Conservation (phyloP, 768 basidiomycete species). For the Neoboletus magnificus region DNA sequence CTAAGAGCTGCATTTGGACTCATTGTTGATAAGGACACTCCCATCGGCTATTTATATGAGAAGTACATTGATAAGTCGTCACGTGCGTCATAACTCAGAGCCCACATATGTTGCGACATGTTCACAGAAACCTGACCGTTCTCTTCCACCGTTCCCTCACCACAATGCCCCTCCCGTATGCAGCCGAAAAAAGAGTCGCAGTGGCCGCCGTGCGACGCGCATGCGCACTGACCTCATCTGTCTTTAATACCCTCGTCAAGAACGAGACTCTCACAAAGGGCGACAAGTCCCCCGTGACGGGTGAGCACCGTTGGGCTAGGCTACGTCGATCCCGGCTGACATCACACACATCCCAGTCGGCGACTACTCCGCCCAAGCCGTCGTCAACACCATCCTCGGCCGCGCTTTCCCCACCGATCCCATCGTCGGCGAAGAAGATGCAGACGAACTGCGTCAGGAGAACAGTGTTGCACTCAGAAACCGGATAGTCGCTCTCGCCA, state of each 20-base stretch:
- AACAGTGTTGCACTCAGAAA: slow-evolving; percentile 44
- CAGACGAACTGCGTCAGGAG: slow-evolving; percentile 64
- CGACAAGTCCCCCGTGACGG: slow-evolving; percentile 91
- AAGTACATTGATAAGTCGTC: background rate
- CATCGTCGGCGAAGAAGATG: slow-evolving; percentile 95
- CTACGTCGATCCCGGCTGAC: background rate
- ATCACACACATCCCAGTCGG: slow-evolving; percentile 53
- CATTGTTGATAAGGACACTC: background rate
- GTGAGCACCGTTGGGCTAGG: slow-evolving; percentile 35
- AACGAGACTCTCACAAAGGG: slow-evolving; percentile 85
- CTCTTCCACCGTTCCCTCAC: background rate
- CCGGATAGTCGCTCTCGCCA: slow-evolving; percentile 78
- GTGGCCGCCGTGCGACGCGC: slow-evolving; percentile 86
- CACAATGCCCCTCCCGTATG: slow-evolving; percentile 53
- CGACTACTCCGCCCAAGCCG: slow-evolving; percentile 91
- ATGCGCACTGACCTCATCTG: slow-evolving; percentile 75
- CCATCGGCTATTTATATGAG: background rate
- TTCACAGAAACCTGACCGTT: slow-evolving; percentile 3
- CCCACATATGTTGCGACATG: slow-evolving; percentile 13
- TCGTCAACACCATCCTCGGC: slow-evolving; percentile 78
- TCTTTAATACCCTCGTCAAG: slow-evolving; percentile 82
- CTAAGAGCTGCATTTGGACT: background rate
- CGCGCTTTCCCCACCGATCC: slow-evolving; percentile 79
- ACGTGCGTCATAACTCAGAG: background rate
- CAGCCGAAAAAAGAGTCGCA: slow-evolving; percentile 75